These are phyloP conservation scores for Aspergillus cavernicola DNA, from an alignment of 495 filamentous ascomycete genomes.

Conservation along the genomic window DNA sequence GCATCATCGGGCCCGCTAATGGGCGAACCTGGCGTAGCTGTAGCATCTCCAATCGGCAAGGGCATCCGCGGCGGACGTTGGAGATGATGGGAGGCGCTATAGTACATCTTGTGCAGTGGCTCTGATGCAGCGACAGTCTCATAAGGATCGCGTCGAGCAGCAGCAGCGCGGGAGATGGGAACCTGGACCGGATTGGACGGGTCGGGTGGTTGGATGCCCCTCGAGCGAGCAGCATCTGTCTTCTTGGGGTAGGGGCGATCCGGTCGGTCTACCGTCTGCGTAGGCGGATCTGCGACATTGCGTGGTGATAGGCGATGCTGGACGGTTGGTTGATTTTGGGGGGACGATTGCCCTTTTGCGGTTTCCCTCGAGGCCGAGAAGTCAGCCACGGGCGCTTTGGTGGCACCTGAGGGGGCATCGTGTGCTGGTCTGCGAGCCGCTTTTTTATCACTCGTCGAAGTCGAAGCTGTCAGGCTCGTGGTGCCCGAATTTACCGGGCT, in stretches of 20 bases:
- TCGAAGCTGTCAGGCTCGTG: constrained; percentile 23
- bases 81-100: constrained; percentile 51
- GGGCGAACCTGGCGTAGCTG: constrained; percentile 80
- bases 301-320: constrained; percentile 42
- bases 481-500: constrained; percentile 23
- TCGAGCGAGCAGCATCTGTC: constrained; percentile 21
- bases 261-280: constrained; percentile 20
- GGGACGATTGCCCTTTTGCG: constrained; percentile 38
- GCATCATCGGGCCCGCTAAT: constrained; percentile 60
- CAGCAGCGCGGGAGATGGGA: constrained; percentile 35
- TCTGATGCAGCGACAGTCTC: constrained; percentile 37
- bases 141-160: constrained; percentile 30
- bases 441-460: constrained; percentile 31
- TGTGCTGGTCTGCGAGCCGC: constrained; percentile 39
- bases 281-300: constrained; percentile 27
- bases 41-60: constrained; percentile 85
- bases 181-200: constrained; percentile 49
- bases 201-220: constrained; percentile 27
- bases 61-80: constrained; percentile 81
- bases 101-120: constrained; percentile 47
- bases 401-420: constrained; percentile 33
- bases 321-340: constrained; percentile 30
- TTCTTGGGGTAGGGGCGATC: constrained; percentile 18
- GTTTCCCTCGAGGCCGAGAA: constrained; percentile 41
- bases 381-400: constrained; percentile 40